Base-by-base conservation (phyloP, 1,284 basidiomycete genomes). In the Neolentinus lepideus region DNA sequence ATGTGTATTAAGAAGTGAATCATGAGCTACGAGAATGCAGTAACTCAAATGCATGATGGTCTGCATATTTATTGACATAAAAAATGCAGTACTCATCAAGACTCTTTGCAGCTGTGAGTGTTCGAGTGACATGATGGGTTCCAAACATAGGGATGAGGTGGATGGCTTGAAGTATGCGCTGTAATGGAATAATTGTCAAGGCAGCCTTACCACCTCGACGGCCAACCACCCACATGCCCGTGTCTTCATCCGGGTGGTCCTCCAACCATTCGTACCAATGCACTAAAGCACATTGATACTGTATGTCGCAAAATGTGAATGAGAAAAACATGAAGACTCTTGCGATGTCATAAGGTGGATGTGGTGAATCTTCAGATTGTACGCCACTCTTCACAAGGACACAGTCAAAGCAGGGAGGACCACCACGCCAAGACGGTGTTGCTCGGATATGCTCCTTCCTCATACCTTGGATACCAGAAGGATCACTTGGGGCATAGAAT, bases 211-310 rank as follows among this genome's bases (percentile, higher is more conserved):
- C 6, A 26, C 12, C 21, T 25, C 6, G 12, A 6, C 45, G n/a
- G n/a, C n/a, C n/a, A n/a, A 63, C 48, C 16, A 61, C 52, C 62
- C 61, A 64, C 59, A 64, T 64, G 25, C 61, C 54, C 2, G 58
- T 64, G 29, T 45, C 9, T 10, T 58, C 45, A 3, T 64, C 56
- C 3, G 58, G 51, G 1, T 54, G 21, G 14, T 62, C 19, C 0
- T 9, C 55, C 19, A 54, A 52, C 10, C 57, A 57, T 29, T 60
- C 47, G 50, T 59, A 61, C 63, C 63, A 63, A 11, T 45, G 45
- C 12, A 64, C 47, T 2, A 58, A 31, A 22, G 58, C 56, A 45
- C 61, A 62, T 1, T 57, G 54, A 33, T 59, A 59, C 2, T 43
- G 53, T 33, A 24, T 9, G 24, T 21, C 0, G 24, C 51, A n/a